Conservation (phyloP, 148 eudicot species). For the Oxyria digyna region DNA sequence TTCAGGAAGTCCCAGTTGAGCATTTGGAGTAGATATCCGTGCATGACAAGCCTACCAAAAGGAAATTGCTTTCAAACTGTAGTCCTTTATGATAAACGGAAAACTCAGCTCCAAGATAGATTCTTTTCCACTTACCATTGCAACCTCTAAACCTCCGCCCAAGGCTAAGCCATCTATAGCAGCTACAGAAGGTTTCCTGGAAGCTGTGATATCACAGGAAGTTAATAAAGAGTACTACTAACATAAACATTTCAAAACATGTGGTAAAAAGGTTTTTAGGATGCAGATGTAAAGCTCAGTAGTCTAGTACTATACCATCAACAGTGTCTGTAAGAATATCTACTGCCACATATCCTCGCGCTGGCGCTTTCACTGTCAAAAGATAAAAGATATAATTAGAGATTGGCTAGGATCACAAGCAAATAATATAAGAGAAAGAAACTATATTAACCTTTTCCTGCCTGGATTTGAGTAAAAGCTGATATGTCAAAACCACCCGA, state of each 20-base stretch:
- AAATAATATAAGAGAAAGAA: background rate
- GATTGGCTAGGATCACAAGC: background rate
- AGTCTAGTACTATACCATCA: constrained; percentile 38
- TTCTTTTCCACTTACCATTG: constrained; percentile 57
- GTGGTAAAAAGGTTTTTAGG: background rate
- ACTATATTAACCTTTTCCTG: constrained; percentile 36
- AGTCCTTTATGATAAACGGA: background rate
- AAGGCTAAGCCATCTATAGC: constrained; percentile 93
- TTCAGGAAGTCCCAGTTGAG: constrained; percentile 94
- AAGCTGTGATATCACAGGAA: constrained; percentile 32
- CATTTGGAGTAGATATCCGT: constrained; percentile 73
- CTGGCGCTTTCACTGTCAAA: constrained; percentile 45
- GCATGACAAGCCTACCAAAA: constrained; percentile 77
- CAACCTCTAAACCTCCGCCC: constrained; percentile 96
- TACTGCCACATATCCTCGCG: constrained; percentile 70
- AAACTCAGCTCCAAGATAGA: background rate
- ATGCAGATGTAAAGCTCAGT: background rate
- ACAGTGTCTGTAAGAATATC: constrained; percentile 73
- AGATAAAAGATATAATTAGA: constrained; percentile 9
- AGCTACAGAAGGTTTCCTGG: constrained; percentile 85
- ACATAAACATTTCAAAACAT: background rate
- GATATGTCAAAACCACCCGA: constrained; percentile 94
- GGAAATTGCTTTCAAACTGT: background rate
- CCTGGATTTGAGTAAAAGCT: constrained; percentile 63
- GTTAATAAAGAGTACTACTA: background rate